These are phyloP conservation scores for Solanum acaule DNA, from an alignment of 257 asterid species.

Conservation along the genomic window DNA sequence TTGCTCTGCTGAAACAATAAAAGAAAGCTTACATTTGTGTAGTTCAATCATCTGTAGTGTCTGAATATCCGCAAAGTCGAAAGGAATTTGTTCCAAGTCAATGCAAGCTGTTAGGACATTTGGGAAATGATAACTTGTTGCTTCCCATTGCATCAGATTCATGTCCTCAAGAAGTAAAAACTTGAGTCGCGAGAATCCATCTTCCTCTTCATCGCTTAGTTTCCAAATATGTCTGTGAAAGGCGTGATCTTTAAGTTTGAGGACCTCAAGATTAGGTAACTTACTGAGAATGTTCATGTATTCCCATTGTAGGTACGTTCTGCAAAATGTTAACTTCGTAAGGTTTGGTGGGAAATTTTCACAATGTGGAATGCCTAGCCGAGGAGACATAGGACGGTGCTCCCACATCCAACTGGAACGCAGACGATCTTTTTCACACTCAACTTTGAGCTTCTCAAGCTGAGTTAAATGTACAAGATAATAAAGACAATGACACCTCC, in stretches of 20 bases:
- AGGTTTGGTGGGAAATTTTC: background rate
- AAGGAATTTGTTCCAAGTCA: background rate
- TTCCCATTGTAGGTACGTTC: background rate
- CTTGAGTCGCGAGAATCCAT: background rate
- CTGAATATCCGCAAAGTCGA: background rate
- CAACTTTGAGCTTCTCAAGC: background rate
- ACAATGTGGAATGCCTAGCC: background rate
- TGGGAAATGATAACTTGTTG: too few species aligned
- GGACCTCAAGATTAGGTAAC: background rate
- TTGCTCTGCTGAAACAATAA: background rate
- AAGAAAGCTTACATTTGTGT: background rate
- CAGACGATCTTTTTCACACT: too few species aligned
- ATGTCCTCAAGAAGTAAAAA: background rate
- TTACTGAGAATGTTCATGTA: background rate
- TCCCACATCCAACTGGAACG: too few species aligned
- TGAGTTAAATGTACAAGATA: background rate
- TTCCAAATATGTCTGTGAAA: background rate
- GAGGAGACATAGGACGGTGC: too few species aligned
- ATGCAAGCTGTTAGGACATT: too few species aligned
- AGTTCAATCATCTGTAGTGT: background rate
- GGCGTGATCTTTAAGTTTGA: background rate
- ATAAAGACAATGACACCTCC: background rate
- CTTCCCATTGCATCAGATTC: background rate
- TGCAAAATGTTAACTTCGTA: too few species aligned
- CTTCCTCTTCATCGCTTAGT: background rate